These are phyloP conservation scores for Avena eriantha DNA, from an alignment of 176 grass and related monocot genomes.

Conservation along the genomic window DNA sequence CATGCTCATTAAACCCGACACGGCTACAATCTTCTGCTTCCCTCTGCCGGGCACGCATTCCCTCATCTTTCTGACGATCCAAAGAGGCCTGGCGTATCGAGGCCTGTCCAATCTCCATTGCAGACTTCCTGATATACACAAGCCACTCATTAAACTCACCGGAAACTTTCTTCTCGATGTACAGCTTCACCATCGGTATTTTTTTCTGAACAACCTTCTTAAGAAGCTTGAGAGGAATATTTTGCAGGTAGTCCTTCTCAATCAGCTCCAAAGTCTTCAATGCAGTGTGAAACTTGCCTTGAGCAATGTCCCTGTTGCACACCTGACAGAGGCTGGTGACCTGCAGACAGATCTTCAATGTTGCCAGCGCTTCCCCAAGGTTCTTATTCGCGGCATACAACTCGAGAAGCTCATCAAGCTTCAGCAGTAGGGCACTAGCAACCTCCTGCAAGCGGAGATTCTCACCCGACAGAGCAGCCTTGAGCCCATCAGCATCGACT, in stretches of 20 bases:
- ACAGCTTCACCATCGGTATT: slow-evolving; percentile 21
- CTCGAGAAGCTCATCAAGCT: slow-evolving; percentile 26
- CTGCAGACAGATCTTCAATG: slow-evolving; percentile 9
- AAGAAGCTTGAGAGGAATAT: slow-evolving; percentile 15
- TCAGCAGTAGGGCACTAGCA: slow-evolving; percentile 5
- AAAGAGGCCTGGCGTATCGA: slow-evolving; percentile 55
- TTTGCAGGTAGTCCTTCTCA: slow-evolving; percentile 31
- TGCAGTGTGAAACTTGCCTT: slow-evolving; percentile 18
- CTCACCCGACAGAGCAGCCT: slow-evolving; percentile 9
- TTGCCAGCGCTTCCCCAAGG: slow-evolving; percentile 12
- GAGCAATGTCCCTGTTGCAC: slow-evolving; percentile 18
- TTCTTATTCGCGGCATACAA: slow-evolving; percentile 13
- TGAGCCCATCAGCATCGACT: slow-evolving; percentile 21
- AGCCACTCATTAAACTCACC: slow-evolving; percentile 31
- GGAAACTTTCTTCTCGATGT: slow-evolving; percentile 19
- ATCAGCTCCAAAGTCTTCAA: slow-evolving; percentile 26
- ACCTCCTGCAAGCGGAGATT: slow-evolving; percentile 28
- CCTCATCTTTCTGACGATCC: slow-evolving; percentile 57
- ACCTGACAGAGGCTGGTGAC: slow-evolving; percentile 20
- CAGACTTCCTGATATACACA: slow-evolving; percentile 20
- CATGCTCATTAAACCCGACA: slow-evolving; percentile 58
- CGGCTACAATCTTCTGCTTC: slow-evolving; percentile 71
- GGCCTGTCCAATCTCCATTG: slow-evolving; percentile 28
- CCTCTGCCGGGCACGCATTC: slow-evolving; percentile 58
- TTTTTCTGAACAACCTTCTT: slow-evolving; percentile 20